Percentiles rank a stretch among this genome's conserved stretches.
Evolutionary conservation across 2,329 filamentous ascomycete species (phyloP).

Genomic region (Pezicula radicicola): DNA sequence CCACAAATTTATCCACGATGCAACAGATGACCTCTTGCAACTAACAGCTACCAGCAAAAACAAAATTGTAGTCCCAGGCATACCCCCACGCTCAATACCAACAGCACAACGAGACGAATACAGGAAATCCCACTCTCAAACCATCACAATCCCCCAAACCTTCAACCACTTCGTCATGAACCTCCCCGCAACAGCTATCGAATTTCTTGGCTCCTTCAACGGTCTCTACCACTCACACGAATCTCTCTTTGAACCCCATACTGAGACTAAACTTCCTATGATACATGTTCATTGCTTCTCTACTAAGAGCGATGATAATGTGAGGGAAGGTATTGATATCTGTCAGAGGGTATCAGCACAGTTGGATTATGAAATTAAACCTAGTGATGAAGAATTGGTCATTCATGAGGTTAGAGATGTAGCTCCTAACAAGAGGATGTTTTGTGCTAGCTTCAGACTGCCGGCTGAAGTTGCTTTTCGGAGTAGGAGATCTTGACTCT

Average conservation of each 20-base stretch:
- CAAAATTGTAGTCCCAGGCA: conserved; percentile 48
- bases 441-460: conserved; percentile 87
- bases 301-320: conserved; percentile 73
- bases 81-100: conserved; percentile 19
- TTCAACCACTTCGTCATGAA: conserved; percentile 99
- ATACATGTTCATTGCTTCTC: conserved; percentile 96
- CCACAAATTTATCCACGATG: conserved; percentile 70
- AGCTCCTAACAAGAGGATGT: conserved; percentile 93
- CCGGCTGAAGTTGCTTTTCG: conserved; percentile 78
- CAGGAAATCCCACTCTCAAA: conserved; percentile 26
- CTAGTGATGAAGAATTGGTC: conserved; percentile 45
- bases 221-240: conserved; percentile 77
- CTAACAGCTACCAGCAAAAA: conserved; percentile 48
- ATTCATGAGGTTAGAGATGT: conserved; percentile 80
- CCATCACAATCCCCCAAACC: conserved; percentile 61
- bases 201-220: conserved; percentile 73
- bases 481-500: background rate
- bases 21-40: conserved; percentile 57
- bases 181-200: conserved; percentile 83
- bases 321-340: conserved; percentile 55
- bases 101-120: conserved; percentile 4
- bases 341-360: conserved; percentile 61
- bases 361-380: conserved; percentile 37
- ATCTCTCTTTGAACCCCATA: conserved; percentile 59
- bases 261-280: conserved; percentile 64